phyloP scores from a whole-genome alignment of 139 green algal genomes.

The Coelastrella sp. region DNA sequence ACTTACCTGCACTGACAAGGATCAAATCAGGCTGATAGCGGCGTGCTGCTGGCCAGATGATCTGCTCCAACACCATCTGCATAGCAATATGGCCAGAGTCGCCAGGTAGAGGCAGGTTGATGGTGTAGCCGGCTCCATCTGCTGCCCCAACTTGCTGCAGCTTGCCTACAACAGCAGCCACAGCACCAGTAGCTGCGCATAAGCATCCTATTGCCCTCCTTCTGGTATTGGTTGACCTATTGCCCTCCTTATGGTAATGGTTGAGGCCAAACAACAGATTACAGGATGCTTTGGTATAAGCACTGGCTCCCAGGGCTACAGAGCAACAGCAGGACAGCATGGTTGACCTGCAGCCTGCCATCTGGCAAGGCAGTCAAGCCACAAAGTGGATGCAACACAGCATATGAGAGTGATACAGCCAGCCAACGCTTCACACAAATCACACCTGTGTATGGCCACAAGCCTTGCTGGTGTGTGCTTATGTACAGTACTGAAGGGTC shows the following conservation, averaged over 20 bases:
- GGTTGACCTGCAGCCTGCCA: no score
- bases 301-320: no score
- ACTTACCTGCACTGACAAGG: constrained; percentile 83
- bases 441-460: constrained; percentile 63
- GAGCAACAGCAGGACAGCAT: no score
- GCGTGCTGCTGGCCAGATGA: constrained; percentile 80
- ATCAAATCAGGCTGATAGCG: constrained; percentile 91
- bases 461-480: constrained; percentile 81
- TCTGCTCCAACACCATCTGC: constrained; percentile 72
- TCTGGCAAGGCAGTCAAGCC: no score
- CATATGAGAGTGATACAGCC: background rate
- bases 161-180: constrained; percentile 65
- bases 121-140: constrained; percentile 78
- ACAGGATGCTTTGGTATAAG: no score
- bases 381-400: background rate
- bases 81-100: constrained; percentile 77
- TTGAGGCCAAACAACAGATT: no score
- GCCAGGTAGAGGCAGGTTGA: constrained; percentile 85
- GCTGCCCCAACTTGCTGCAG: constrained; percentile 72
- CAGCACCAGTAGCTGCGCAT: background rate
- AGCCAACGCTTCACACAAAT: no score
- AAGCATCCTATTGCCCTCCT: no score
- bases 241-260: no score
- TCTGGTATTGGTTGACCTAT: no score
- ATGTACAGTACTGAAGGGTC: constrained; percentile 90